Base-by-base conservation (phyloP, 2,329 filamentous ascomycete genomes). In the Diaporthe aspalathi region DNA sequence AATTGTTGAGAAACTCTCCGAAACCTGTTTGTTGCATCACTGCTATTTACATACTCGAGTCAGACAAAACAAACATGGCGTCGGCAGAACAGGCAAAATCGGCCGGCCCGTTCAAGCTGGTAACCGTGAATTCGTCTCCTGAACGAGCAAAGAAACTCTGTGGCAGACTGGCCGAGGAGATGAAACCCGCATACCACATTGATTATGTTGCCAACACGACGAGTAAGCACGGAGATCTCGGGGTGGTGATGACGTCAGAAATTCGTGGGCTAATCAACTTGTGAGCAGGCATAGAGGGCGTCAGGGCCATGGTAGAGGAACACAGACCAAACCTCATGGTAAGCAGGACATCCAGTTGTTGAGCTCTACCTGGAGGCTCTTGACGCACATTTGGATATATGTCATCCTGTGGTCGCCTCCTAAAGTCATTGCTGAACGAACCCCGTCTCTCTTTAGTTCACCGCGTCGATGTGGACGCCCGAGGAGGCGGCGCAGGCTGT, bases 51-150 rank as follows among this genome's bases (percentile, higher is more conserved):
- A 14, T 38, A 22, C 27, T 22, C 8, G 22, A 6, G 20, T 22
- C 20, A 5, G 27, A 29, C n/a, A 56, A 73, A 54, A 22, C n/a
- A 56, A 73, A 54, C 20, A 75, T 76, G 74, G 38, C 79, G 43
- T 11, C 45, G 16, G 50, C 45, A 20, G 29, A 14, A 65, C 49
- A 40, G 3, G 29, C 27, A 70, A 53, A 63, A 82, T 50, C 24
- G 49, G 50, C 85, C 17, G 89, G 89, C 22, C 89, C 89, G 3
- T 92, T 86, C 81, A 87, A 84, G 75, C 85, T 93, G 16, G 86
- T 92, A 38, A 93, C 90, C 1, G 90, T 93, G 74, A 93, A 92
- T 81, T 92, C 87, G 1, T 89, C 87, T 1, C 90, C 91, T 0
- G 90, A 91, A 73, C 84, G 90, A 70, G 91, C 91, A 43, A 88